Percentiles rank a stretch among this genome's conserved stretches.
These are phyloP conservation scores for Pseudoturritis turrita DNA, from an alignment of 345 rosid species.

Conservation along the genomic window DNA sequence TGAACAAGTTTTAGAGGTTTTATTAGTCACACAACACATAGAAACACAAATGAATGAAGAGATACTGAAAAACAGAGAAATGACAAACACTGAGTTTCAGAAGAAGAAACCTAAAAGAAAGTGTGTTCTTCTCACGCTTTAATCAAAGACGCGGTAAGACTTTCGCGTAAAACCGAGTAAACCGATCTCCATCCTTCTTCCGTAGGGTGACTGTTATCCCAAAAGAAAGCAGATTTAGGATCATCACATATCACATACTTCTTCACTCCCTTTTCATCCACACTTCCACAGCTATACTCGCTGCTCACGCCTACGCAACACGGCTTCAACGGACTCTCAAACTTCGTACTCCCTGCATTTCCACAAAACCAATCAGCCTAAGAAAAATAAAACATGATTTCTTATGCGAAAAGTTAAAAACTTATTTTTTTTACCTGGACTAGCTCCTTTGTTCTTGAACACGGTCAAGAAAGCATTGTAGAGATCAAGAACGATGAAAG, in stretches of 20 bases:
- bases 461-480: constrained; percentile 50
- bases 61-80: neutral
- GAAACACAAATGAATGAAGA: constrained; percentile 27
- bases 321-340: constrained; percentile 50
- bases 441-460: constrained; percentile 40
- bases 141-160: constrained; percentile 31
- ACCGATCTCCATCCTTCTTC: constrained; percentile 56
- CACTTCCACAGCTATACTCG: constrained; percentile 40
- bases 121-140: constrained; percentile 3
- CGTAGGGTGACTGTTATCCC: constrained; percentile 57
- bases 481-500: constrained; percentile 53
- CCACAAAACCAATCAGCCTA: neutral
- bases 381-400: neutral
- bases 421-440: constrained; percentile 1
- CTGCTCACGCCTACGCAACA: constrained; percentile 47
- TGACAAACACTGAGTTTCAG: neutral
- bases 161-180: constrained; percentile 33
- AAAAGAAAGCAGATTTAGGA: constrained; percentile 49
- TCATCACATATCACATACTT: constrained; percentile 42
- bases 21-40: constrained; percentile 12
- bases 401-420: neutral
- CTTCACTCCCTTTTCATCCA: constrained; percentile 39
- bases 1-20: constrained; percentile 13
- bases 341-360: constrained; percentile 35
- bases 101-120: constrained; percentile 14